These are phyloP conservation scores for Candida labiduridarum DNA, from an alignment of 1,139 yeast species.

Conservation along the genomic window DNA sequence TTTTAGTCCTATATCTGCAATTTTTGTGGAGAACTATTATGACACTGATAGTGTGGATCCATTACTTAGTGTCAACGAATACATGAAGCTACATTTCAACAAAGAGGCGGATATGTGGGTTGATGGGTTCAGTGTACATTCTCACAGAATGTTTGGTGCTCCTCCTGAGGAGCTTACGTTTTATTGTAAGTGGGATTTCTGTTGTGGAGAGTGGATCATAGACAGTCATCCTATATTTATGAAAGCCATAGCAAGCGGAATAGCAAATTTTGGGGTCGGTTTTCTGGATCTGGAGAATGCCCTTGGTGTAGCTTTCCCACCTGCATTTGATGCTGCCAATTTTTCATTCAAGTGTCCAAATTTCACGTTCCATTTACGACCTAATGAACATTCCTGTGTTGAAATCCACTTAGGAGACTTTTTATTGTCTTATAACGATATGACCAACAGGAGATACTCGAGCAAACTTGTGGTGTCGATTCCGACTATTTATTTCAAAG, in stretches of 20 bases:
- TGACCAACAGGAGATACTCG: constrained; percentile 69
- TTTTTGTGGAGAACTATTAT: constrained; percentile 27
- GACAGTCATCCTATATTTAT: constrained; percentile 55
- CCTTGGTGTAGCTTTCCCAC: constrained; percentile 56
- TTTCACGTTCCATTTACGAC: constrained; percentile 26
- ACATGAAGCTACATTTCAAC: constrained; percentile 23
- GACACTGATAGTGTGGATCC: constrained; percentile 18
- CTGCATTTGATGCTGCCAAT: constrained; percentile 69
- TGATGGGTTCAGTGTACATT: constrained; percentile 71
- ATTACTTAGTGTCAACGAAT: constrained; percentile 29
- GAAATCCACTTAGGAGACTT: constrained; percentile 38
- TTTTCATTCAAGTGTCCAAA: constrained; percentile 50
- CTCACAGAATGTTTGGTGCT: constrained; percentile 89
- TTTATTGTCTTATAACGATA: constrained; percentile 60
- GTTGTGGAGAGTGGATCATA: constrained; percentile 58
- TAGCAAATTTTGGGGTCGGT: constrained; percentile 58
- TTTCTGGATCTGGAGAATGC: constrained; percentile 77
- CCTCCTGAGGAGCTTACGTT: constrained; percentile 90
- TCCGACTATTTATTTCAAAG: constrained; percentile 42
- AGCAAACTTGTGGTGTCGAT: constrained; percentile 52
- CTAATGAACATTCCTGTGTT: constrained; percentile 19
- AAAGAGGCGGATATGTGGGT: constrained; percentile 42
- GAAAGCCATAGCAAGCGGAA: constrained; percentile 45
- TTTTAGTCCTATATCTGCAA: constrained; percentile 49
- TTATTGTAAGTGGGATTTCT: constrained; percentile 87